Percentiles rank a stretch among this genome's conserved stretches.
Evolutionary conservation across 768 basidiomycete genomes (phyloP).

Genomic region (Tulasnella calospora): DNA sequence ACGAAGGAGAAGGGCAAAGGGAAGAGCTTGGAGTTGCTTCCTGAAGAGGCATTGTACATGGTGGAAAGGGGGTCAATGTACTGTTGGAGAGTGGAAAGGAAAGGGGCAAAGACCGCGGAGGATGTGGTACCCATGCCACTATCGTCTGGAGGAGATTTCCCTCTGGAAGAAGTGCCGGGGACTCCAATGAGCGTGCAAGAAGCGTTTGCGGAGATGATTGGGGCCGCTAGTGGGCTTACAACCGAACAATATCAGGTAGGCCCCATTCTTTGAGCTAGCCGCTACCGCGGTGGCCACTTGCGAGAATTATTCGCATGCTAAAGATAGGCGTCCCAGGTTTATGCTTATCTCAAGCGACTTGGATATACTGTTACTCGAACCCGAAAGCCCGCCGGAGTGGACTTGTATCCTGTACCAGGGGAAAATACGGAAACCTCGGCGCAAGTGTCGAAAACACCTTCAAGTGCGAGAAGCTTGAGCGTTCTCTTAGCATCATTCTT

Average conservation of each 20-base stretch:
- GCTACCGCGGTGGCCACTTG: background rate
- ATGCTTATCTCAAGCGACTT: slow-evolving; percentile 83
- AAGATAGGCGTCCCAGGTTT: slow-evolving; percentile 55
- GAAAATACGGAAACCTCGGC: slow-evolving; percentile 33
- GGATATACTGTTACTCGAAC: slow-evolving; percentile 87
- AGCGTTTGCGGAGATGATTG: slow-evolving; percentile 81
- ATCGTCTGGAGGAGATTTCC: slow-evolving; percentile 30
- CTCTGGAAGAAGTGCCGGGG: slow-evolving; percentile 43
- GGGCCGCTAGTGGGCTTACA: slow-evolving; percentile 59
- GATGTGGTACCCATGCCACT: background rate
- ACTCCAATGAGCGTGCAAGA: slow-evolving; percentile 88
- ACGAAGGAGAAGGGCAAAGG: slow-evolving; percentile 29
- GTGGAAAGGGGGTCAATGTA: slow-evolving; percentile 85
- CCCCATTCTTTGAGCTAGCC: background rate
- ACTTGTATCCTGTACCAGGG: slow-evolving; percentile 50
- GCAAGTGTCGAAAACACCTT: background rate
- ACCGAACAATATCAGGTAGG: slow-evolving; percentile 84
- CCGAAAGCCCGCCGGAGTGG: slow-evolving; percentile 45
- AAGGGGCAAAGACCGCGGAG: background rate
- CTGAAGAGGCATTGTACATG: slow-evolving; percentile 92
- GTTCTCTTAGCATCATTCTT: background rate
- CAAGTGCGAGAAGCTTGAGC: background rate
- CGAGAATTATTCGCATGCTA: background rate
- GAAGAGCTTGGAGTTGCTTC: slow-evolving; percentile 77
- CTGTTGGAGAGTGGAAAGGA: slow-evolving; percentile 64